Conservation (phyloP, 2,329 filamentous ascomycete species). For the Trichoderma pleuroti region DNA sequence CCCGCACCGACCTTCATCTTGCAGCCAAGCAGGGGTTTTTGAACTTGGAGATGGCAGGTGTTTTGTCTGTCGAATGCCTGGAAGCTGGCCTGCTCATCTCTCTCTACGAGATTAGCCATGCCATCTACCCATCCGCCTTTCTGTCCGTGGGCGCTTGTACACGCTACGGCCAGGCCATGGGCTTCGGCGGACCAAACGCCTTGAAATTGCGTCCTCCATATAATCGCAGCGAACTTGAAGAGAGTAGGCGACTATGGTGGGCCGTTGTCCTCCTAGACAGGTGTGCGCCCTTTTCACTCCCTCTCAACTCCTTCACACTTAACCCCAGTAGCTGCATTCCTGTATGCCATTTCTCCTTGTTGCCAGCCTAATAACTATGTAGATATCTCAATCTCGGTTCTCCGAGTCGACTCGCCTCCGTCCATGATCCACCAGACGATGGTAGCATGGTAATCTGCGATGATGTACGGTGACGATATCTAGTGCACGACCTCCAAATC, state of each 20-base stretch:
- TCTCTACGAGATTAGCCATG: background rate
- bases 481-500: rapidly evolving
- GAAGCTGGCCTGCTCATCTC: background rate
- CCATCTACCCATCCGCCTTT: background rate
- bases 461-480: background rate
- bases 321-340: background rate
- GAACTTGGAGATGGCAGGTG: background rate
- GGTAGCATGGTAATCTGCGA: background rate
- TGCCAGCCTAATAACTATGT: background rate
- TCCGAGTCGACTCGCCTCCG: background rate
- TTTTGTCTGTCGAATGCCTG: background rate
- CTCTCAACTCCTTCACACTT: background rate
- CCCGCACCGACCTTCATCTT: background rate
- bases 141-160: background rate
- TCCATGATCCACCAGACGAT: background rate
- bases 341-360: no score
- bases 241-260: background rate
- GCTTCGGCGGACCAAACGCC: background rate
- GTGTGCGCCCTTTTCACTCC: background rate
- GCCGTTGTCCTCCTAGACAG: background rate
- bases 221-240: background rate
- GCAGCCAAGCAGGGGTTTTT: background rate
- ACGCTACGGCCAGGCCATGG: background rate
- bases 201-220: background rate
- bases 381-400: background rate